These are phyloP conservation scores for Drechslerella coelobrocha DNA, from an alignment of 2,329 filamentous ascomycete species.

Conservation along the genomic window DNA sequence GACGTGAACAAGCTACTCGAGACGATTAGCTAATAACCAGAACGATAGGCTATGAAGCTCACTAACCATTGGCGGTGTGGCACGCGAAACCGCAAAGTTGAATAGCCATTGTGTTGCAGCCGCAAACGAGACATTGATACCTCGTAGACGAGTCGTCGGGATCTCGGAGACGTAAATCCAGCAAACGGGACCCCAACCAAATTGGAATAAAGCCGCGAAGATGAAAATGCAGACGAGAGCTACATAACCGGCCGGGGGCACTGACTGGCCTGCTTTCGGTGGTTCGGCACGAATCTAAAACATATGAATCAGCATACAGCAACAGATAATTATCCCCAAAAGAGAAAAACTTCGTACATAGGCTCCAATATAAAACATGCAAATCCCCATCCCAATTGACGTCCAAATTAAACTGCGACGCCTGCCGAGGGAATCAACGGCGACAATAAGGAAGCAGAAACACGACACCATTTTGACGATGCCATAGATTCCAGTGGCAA, in stretches of 20 bases:
- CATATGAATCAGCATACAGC: no score
- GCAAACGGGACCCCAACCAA: conserved; percentile 74
- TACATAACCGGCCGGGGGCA: conserved; percentile 72
- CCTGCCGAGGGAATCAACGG: conserved; percentile 73
- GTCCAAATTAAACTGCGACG: conserved; percentile 69
- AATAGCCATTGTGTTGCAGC: conserved; percentile 76
- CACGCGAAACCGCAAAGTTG: conserved; percentile 74
- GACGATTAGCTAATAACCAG: not conserved
- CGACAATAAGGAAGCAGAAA: conserved; percentile 70
- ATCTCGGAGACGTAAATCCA: conserved; percentile 78
- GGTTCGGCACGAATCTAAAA: conserved; percentile 65
- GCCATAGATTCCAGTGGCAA: conserved; percentile 77
- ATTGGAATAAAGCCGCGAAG: conserved; percentile 74
- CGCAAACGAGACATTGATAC: conserved; percentile 71
- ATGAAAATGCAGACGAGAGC: conserved; percentile 75
- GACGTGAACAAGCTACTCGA: conserved; percentile 57
- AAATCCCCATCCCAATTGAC: conserved; percentile 67
- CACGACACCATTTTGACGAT: conserved; percentile 73
- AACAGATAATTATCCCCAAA: not conserved
- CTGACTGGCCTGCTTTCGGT: conserved; percentile 63
- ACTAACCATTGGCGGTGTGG: conserved; percentile 74
- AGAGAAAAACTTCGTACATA: conserved; percentile 60
- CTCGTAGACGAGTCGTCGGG: conserved; percentile 70
- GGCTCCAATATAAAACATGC: conserved; percentile 75
- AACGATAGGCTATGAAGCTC: no score